Conservation (phyloP, 257 asterid genomes). For the Solanum virginianum region DNA sequence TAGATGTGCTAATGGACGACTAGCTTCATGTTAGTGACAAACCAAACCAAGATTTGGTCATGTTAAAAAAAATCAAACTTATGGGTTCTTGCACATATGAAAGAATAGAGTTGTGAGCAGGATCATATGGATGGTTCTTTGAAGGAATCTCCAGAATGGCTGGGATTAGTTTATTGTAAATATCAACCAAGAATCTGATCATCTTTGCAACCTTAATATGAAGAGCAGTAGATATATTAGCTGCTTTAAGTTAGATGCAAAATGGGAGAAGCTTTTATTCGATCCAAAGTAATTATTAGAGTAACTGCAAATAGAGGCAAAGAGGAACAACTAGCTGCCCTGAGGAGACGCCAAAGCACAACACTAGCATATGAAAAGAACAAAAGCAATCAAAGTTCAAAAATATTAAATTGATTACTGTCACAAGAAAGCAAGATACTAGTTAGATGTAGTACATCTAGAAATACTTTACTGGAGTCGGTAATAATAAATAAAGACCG, state of each 20-base stretch:
- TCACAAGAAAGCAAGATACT: neutral
- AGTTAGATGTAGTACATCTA: neutral
- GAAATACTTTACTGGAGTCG: neutral
- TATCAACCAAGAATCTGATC: conserved; percentile 72
- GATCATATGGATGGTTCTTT: conserved; percentile 88
- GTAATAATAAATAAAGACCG: neutral
- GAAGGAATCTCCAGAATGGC: conserved; percentile 93
- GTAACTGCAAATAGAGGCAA: neutral
- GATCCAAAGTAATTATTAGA: neutral
- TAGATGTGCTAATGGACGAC: too few relatives aligned
- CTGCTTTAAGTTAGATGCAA: too few relatives aligned
- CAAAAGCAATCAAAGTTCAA: neutral
- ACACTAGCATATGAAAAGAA: neutral
- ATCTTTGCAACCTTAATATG: conserved; percentile 59
- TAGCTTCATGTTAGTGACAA: too few relatives aligned
- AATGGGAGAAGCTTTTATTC: too few relatives aligned
- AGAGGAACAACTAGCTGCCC: neutral
- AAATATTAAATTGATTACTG: neutral
- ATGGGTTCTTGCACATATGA: too few relatives aligned
- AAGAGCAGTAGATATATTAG: neutral
- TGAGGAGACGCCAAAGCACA: neutral
- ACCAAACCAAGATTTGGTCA: too few relatives aligned
- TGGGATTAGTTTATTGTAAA: conserved; percentile 86
- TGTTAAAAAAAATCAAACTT: too few relatives aligned
- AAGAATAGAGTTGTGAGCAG: conserved; percentile 38